Evolutionary conservation across 2,329 filamentous ascomycete species (phyloP).

Genomic region (Pseudonectria buxi): DNA sequence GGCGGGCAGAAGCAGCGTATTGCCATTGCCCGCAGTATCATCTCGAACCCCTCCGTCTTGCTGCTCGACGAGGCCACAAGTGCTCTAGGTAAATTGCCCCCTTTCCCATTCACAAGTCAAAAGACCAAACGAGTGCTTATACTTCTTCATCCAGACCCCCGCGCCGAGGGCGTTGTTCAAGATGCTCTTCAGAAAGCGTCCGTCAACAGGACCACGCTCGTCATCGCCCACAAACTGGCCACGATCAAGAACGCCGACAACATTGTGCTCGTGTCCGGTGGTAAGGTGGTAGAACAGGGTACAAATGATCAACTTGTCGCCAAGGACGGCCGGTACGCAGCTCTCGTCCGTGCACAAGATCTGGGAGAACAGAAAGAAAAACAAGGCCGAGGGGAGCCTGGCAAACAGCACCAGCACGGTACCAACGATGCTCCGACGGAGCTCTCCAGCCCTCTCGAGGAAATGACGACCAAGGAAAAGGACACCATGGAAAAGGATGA

Average conservation of each 20-base stretch:
- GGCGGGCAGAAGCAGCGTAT: slow-evolving; percentile 61
- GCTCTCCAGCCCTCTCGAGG: slow-evolving; percentile 1
- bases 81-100: slow-evolving; percentile 26
- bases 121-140: too few relatives aligned
- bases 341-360: slow-evolving; percentile 35
- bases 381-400: not conserved
- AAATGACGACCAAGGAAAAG: not conserved
- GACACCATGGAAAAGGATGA: not conserved
- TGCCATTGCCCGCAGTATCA: slow-evolving; percentile 43
- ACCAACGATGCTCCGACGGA: slow-evolving; percentile 1
- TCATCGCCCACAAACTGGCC: slow-evolving; percentile 53
- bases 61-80: slow-evolving; percentile 62
- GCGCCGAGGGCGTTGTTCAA: slow-evolving; percentile 43
- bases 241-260: slow-evolving; percentile 54
- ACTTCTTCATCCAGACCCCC: slow-evolving; percentile 17
- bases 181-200: slow-evolving; percentile 45
- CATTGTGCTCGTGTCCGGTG: slow-evolving; percentile 54
- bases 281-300: slow-evolving; percentile 52
- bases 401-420: slow-evolving; percentile 1
- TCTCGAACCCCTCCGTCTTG: slow-evolving; percentile 42
- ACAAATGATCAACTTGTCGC: slow-evolving; percentile 43
- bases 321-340: slow-evolving; percentile 38
- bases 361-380: slow-evolving; percentile 6
- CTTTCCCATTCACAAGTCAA: too few relatives aligned
- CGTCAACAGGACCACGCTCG: slow-evolving; percentile 45